A percentile compares a stretch with the other conserved stretches of the same genome.
phyloP scores from a whole-genome alignment of 495 filamentous ascomycete species.

The Annulohypoxylon stygium region DNA sequence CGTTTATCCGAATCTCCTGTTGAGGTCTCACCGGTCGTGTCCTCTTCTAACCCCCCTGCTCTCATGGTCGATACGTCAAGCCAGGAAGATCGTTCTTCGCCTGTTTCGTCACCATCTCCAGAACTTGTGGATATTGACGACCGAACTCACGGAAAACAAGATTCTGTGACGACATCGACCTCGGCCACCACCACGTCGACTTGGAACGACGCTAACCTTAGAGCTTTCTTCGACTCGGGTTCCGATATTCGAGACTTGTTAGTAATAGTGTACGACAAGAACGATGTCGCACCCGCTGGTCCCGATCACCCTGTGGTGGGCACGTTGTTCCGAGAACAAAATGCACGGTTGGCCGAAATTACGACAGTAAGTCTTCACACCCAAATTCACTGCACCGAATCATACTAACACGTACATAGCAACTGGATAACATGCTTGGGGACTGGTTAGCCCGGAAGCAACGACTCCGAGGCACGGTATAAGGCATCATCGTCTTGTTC shows the following conservation, averaged over 20 bases:
- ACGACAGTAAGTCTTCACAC: slow-evolving; percentile 67
- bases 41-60: slow-evolving; percentile 66
- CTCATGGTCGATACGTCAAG: slow-evolving; percentile 76
- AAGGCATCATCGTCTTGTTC: slow-evolving; percentile 27
- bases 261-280: slow-evolving; percentile 91
- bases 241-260: slow-evolving; percentile 92
- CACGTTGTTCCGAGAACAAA: slow-evolving; percentile 85
- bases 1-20: slow-evolving; percentile 83
- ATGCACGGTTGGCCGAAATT: slow-evolving; percentile 83
- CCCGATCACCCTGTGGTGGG: slow-evolving; percentile 87
- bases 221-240: slow-evolving; percentile 91
- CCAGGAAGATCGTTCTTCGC: slow-evolving; percentile 72
- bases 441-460: slow-evolving; percentile 81
- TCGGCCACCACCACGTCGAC: slow-evolving; percentile 61
- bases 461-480: slow-evolving; percentile 60
- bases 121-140: slow-evolving; percentile 69
- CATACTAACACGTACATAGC: slow-evolving; percentile 55
- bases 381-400: slow-evolving; percentile 3
- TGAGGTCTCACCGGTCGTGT: slow-evolving; percentile 71
- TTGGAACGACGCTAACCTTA: slow-evolving; percentile 88
- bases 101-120: slow-evolving; percentile 75
- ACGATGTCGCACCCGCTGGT: slow-evolving; percentile 77
- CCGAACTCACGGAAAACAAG: slow-evolving; percentile 55
- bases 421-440: slow-evolving; percentile 87
- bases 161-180: slow-evolving; percentile 60